Percentiles rank a stretch among this genome's conserved stretches.
phyloP scores from a whole-genome alignment of 2,329 filamentous ascomycete species.

The Dothiorella sarmentorum region DNA sequence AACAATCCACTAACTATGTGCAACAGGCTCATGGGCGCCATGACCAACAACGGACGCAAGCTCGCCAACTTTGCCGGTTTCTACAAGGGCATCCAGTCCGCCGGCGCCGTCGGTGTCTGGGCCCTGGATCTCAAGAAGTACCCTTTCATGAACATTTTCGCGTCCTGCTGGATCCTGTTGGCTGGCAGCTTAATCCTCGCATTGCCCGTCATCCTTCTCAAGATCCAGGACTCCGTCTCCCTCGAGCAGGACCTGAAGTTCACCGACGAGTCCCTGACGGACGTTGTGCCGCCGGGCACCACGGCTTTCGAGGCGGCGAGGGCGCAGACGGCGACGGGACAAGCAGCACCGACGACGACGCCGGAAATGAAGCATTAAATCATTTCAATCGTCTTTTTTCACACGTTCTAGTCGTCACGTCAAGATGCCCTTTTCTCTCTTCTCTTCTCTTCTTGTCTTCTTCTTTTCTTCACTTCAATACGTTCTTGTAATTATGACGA shows the following conservation, averaged over 20 bases:
- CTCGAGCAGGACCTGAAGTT: slow-evolving; percentile 80
- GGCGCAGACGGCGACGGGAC: too few species aligned
- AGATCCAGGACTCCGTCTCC: slow-evolving; percentile 76
- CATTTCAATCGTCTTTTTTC: too few species aligned
- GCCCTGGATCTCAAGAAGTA: slow-evolving; percentile 59
- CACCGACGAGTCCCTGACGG: slow-evolving; percentile 75
- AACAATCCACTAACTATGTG: neutral
- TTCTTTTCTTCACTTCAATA: neutral
- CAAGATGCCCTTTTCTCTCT: too few species aligned
- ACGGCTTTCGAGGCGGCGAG: slow-evolving; percentile 24
- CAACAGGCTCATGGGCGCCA: slow-evolving; percentile 78
- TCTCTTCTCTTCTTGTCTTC: too few species aligned
- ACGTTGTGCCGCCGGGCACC: slow-evolving; percentile 50
- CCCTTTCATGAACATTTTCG: slow-evolving; percentile 70
- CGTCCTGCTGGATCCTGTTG: slow-evolving; percentile 71
- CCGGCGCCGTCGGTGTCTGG: slow-evolving; percentile 74
- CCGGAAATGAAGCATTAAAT: too few species aligned
- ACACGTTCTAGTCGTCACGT: too few species aligned
- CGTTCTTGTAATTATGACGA: neutral
- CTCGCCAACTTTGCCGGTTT: slow-evolving; percentile 88
- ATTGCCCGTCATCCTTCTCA: slow-evolving; percentile 71
- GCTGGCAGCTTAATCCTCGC: slow-evolving; percentile 72
- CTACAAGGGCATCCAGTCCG: slow-evolving; percentile 90
- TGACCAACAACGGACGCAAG: slow-evolving; percentile 89
- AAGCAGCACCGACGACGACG: too few species aligned